A percentile compares a stretch with the other conserved stretches of the same genome.
phyloP scores from a whole-genome alignment of 352 stramenopile species.

The Sclerospora graminicola region DNA sequence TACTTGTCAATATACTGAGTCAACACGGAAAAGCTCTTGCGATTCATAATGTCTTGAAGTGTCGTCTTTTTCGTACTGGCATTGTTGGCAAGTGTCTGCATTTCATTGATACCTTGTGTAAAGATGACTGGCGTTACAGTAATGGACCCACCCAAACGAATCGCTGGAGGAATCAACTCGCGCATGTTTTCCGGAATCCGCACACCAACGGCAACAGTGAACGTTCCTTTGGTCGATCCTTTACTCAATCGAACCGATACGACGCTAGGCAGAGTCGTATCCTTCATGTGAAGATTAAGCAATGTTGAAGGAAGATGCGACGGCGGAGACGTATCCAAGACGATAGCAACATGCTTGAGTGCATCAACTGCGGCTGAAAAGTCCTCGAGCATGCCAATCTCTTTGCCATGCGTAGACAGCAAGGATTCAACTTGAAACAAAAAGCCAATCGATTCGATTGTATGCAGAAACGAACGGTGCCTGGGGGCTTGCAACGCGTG shows the following conservation, averaged over 20 bases:
- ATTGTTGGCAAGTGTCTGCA: conserved; percentile 72
- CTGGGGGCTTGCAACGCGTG: conserved; percentile 53
- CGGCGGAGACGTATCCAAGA: conserved; percentile 54
- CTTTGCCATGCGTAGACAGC: conserved; percentile 90
- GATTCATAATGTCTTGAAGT: conserved; percentile 67
- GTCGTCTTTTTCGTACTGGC: conserved; percentile 55
- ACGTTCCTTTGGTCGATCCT: conserved; percentile 31
- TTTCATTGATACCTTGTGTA: conserved; percentile 75
- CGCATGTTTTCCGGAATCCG: conserved; percentile 35
- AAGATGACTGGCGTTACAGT: conserved; percentile 54
- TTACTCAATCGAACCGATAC: conserved; percentile 62
- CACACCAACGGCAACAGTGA: conserved; percentile 49
- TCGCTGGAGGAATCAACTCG: conserved; percentile 27
- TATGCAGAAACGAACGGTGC: conserved; percentile 41
- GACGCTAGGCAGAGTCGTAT: conserved; percentile 54
- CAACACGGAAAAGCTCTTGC: conserved; percentile 52
- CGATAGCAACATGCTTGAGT: conserved; percentile 58
- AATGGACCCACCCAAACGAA: conserved; percentile 42
- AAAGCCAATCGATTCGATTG: conserved; percentile 64
- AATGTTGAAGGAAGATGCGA: conserved; percentile 52
- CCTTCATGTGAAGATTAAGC: conserved; percentile 71
- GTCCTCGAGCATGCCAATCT: conserved; percentile 93
- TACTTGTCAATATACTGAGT: conserved; percentile 54
- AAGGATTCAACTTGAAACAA: conserved; percentile 88
- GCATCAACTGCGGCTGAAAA: conserved; percentile 70